phyloP scores from a whole-genome alignment of 2,329 filamentous ascomycete genomes.

The Chaetomium olivaceum region DNA sequence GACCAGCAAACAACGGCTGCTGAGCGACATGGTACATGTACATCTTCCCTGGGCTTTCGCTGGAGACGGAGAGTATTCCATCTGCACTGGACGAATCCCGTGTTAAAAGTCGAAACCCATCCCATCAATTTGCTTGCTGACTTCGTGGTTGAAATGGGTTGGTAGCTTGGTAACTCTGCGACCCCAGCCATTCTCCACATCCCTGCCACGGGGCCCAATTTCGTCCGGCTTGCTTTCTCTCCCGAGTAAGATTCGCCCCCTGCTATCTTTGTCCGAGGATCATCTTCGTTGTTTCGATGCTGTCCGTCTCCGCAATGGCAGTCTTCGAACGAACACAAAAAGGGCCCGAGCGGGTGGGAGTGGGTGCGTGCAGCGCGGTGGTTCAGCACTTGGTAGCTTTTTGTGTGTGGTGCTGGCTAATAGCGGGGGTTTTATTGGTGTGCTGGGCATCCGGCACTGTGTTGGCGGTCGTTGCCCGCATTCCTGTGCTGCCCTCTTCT shows the following conservation, averaged over 20 bases:
- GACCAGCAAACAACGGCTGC: not conserved
- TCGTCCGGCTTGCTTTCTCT: not conserved
- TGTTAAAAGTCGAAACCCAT: not conserved
- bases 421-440: slow-evolving; percentile 8
- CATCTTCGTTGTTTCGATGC: not conserved
- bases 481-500: not conserved
- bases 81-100: not conserved
- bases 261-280: slow-evolving; percentile 1
- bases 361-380: not conserved
- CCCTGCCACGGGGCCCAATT: not conserved
- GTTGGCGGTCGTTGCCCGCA: slow-evolving; percentile 6
- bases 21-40: not conserved
- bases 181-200: not conserved
- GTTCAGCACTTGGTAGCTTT: no score
- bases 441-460: slow-evolving; percentile 10
- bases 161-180: no score
- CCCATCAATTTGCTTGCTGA: not conserved
- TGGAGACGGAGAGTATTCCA: not conserved
- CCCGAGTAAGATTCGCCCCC: slow-evolving; percentile 1
- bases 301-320: not conserved
- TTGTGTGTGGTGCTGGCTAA: not conserved
- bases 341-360: slow-evolving; percentile 2
- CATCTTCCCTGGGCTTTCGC: not conserved
- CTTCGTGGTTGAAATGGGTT: not conserved
- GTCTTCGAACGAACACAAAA: not conserved